Percentiles rank a stretch among this genome's conserved stretches.
Evolutionary conservation across 805 yeast species (phyloP).

Genomic region (Hanseniaspora occidentalis): DNA sequence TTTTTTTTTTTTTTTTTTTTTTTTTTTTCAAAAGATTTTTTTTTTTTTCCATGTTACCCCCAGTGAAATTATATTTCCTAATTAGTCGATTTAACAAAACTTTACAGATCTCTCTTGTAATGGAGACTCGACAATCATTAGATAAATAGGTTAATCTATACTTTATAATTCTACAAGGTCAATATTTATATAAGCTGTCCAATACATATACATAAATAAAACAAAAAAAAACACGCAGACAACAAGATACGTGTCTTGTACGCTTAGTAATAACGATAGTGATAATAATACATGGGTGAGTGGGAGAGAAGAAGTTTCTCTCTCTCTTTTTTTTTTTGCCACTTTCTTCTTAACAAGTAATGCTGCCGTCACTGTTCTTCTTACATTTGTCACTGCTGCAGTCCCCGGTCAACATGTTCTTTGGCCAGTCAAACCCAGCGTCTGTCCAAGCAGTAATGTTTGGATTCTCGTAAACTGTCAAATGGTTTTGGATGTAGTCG

Average conservation of each 20-base stretch:
- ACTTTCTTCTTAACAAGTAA: neutral
- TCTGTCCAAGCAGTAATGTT: constrained; percentile 64
- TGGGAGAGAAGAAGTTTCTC: neutral
- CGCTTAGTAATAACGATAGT: too few relatives aligned
- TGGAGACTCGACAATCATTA: too few relatives aligned
- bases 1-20: constrained; percentile 9
- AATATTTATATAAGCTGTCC: too few relatives aligned
- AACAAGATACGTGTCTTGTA: too few relatives aligned
- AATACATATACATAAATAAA: too few relatives aligned
- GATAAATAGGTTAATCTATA: too few relatives aligned
- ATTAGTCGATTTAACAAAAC: too few relatives aligned
- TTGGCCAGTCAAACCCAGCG: constrained; percentile 66
- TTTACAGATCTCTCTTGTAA: too few relatives aligned
- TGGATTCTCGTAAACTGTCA: constrained; percentile 51
- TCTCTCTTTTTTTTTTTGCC: neutral
- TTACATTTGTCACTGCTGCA: constrained; percentile 27
- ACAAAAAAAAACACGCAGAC: too few relatives aligned
- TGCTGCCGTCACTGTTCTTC: neutral
- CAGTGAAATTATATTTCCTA: neutral
- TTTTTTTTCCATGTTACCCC: too few relatives aligned
- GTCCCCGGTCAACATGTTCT: constrained; percentile 43
- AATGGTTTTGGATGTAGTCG: constrained; percentile 66
- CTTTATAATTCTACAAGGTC: too few relatives aligned
- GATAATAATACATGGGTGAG: neutral
- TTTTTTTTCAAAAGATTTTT: neutral